Conservation (phyloP, 2,329 filamentous ascomycete species). For the Microdochium paspali region DNA sequence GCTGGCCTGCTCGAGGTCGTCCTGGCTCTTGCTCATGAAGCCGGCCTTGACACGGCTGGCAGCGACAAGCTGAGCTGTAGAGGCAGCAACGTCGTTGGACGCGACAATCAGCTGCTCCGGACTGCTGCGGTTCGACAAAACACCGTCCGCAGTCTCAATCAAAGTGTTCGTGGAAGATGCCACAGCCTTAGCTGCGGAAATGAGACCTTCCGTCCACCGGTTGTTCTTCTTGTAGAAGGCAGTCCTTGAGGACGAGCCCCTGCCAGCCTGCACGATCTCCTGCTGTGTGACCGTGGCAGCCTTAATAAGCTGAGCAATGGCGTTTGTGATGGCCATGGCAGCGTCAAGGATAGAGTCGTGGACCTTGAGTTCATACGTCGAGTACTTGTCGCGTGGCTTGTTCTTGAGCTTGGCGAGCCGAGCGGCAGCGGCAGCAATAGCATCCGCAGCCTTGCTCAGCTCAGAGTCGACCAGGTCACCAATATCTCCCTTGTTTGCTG, state of each 20-base stretch:
- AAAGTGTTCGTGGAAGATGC: constrained; percentile 88
- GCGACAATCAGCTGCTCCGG: constrained; percentile 97
- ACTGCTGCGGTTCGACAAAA: constrained; percentile 83
- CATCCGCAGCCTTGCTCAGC: constrained; percentile 85
- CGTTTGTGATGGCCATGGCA: constrained; percentile 85
- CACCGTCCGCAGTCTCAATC: constrained; percentile 95
- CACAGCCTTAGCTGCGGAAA: constrained; percentile 94
- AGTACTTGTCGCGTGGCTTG: constrained; percentile 92
- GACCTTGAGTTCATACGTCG: constrained; percentile 91
- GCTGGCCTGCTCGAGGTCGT: constrained; percentile 79
- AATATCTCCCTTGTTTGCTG: constrained; percentile 70
- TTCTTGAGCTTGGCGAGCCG: constrained; percentile 87
- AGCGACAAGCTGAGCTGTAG: constrained; percentile 91
- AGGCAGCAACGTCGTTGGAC: constrained; percentile 92
- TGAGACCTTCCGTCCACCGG: constrained; percentile 95
- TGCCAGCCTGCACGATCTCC: constrained; percentile 91
- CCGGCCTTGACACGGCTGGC: constrained; percentile 93
- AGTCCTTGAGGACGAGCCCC: constrained; percentile 76
- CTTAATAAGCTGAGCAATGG: constrained; percentile 90
- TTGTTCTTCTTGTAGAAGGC: constrained; percentile 99
- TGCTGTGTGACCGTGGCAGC: constrained; percentile 88
- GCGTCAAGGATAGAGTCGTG: constrained; percentile 93
- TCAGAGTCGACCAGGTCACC: constrained; percentile 90
- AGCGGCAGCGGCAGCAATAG: constrained; percentile 85
- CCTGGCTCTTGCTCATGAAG: constrained; percentile 97